Percentiles rank a stretch among this genome's conserved stretches.
Conservation (phyloP, 371 early-diverging fungal genomes). For the Dentiscutata heterogama region DNA sequence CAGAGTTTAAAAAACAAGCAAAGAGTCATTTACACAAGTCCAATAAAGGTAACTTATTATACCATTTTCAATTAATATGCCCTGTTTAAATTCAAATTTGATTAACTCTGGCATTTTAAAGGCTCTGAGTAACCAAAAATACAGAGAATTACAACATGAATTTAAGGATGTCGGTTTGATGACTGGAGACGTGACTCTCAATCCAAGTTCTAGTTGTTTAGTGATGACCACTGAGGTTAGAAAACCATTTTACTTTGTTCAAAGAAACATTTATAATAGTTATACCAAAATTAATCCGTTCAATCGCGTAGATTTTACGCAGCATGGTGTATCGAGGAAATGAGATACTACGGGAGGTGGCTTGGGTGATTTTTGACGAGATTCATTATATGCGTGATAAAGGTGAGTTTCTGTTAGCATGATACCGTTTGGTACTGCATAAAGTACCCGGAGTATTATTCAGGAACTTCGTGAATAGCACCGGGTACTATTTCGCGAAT, state of each 20-base stretch:
- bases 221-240: conserved; percentile 99
- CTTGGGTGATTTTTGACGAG: conserved; percentile 99
- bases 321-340: conserved; percentile 99
- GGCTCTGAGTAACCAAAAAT: conserved; percentile 99
- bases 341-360: conserved; percentile 98
- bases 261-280: neutral
- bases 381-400: conserved; percentile 99
- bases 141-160: conserved; percentile 96
- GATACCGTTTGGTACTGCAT: too few relatives aligned
- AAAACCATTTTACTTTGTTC: neutral
- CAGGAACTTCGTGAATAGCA: too few relatives aligned
- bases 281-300: neutral
- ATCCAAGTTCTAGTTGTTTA: conserved; percentile 96
- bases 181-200: conserved; percentile 99
- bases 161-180: conserved; percentile 99
- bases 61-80: neutral
- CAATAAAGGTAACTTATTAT: conserved; percentile 86
- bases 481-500: too few relatives aligned
- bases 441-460: too few relatives aligned
- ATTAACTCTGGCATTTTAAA: conserved; percentile 49
- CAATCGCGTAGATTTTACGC: conserved; percentile 81
- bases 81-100: neutral
- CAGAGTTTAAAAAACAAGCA: conserved; percentile 94
- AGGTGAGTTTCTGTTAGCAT: conserved; percentile 49
- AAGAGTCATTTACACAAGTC: conserved; percentile 99